Evolutionary conservation across 768 basidiomycete genomes (phyloP).

Genomic region (Mycena capillaripes): DNA sequence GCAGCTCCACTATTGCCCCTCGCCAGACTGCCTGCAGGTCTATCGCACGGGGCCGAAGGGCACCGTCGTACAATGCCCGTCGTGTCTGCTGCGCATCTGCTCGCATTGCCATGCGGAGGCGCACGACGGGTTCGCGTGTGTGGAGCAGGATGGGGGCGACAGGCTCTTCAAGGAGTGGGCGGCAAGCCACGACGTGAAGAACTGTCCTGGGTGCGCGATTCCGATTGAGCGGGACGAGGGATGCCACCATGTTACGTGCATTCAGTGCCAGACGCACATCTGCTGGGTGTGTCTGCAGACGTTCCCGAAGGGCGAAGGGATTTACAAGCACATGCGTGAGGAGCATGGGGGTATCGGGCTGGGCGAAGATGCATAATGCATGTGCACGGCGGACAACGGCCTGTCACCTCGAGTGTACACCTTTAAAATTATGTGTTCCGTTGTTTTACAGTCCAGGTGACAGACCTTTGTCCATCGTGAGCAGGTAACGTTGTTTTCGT

Average conservation of each 20-base stretch:
- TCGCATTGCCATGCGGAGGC: constrained; percentile 64
- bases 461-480: no score
- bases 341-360: constrained; percentile 77
- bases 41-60: constrained; percentile 69
- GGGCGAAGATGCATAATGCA: constrained; percentile 22
- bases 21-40: constrained; percentile 82
- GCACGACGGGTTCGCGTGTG: constrained; percentile 80
- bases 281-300: constrained; percentile 87
- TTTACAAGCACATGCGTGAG: constrained; percentile 84
- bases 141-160: constrained; percentile 68
- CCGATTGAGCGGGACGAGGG: constrained; percentile 82
- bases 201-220: constrained; percentile 79
- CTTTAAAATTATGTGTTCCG: no score
- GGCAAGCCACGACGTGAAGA: constrained; percentile 73
- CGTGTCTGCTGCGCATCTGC: constrained; percentile 70
- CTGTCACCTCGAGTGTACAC: no score
- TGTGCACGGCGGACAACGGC: no score
- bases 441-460: no score
- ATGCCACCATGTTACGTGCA: constrained; percentile 89
- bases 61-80: constrained; percentile 66
- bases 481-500: no score
- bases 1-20: constrained; percentile 83
- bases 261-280: constrained; percentile 79
- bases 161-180: constrained; percentile 77
- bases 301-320: constrained; percentile 75